Percentiles rank a stretch among this genome's conserved stretches.
These are phyloP conservation scores for Sporothrix globosa DNA, from an alignment of 2,329 filamentous ascomycete species.

Conservation along the genomic window DNA sequence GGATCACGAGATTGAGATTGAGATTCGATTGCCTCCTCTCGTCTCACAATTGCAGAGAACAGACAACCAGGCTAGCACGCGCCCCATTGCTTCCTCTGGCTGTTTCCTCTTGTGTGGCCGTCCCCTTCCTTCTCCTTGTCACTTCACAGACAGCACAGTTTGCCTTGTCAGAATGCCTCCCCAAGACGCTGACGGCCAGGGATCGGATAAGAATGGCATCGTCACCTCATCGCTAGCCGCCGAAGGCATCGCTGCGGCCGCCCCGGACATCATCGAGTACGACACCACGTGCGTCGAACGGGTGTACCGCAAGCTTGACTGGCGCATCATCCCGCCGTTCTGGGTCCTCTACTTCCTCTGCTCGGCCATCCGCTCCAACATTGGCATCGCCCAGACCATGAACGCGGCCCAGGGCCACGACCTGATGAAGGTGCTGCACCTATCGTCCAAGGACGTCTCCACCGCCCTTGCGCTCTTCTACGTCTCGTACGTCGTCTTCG, in stretches of 20 bases:
- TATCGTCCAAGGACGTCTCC: constrained; percentile 76
- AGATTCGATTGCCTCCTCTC: constrained; percentile 1
- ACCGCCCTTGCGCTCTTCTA: constrained; percentile 88
- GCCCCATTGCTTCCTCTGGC: constrained; percentile 56
- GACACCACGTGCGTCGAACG: constrained; percentile 28
- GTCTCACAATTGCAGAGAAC: constrained; percentile 44
- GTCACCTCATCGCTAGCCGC: neutral
- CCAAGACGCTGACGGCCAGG: constrained; percentile 6
- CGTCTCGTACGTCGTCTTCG: constrained; percentile 87
- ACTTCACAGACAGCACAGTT: constrained; percentile 30
- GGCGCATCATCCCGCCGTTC: constrained; percentile 69
- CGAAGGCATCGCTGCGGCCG: neutral
- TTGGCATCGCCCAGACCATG: constrained; percentile 94
- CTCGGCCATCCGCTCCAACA: constrained; percentile 88
- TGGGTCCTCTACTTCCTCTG: constrained; percentile 91
- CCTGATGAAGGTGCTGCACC: constrained; percentile 68
- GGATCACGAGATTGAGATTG: constrained; percentile 24
- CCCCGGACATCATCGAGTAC: constrained; percentile 24
- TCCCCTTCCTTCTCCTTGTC: neutral
- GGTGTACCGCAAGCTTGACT: constrained; percentile 55
- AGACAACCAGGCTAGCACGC: constrained; percentile 51
- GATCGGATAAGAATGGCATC: constrained; percentile 18
- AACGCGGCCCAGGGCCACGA: constrained; percentile 72
- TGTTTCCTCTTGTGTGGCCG: neutral
- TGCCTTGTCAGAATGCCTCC: constrained; percentile 18